Evolutionary conservation across 179 eudicot species (phyloP), one percentile per base, ranked within the genome.

Genomic region (Silene noctiflora): DNA sequence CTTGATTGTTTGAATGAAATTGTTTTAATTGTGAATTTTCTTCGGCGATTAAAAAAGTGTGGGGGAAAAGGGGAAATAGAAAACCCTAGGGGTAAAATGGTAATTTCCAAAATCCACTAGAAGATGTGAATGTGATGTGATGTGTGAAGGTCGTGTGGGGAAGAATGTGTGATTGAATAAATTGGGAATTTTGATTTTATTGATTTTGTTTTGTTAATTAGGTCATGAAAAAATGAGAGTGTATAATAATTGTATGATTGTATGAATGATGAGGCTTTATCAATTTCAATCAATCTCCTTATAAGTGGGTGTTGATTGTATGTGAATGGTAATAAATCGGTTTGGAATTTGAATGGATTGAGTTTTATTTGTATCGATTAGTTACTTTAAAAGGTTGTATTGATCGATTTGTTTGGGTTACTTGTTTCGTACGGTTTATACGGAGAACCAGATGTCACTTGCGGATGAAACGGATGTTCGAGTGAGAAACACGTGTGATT

Each of bases 11-110:
- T 21, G 70, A 58, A 69, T 33, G 56, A 24, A 5, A 29, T 29
- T 63, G 68, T 11, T 35, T 31, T 29, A 51, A 51, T 13, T 51
- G 58, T 12, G 58, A 51, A 51, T 12, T 12, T 55, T 78, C 53
- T 73, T 79, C 68, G 67, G 81, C 78, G 78, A 74, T 14, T 22
- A 33, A 61, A 69, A 31, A 9, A 20, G 58, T 13, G n/a, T 12
- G 56, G 63, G 27, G 35, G 35, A 19, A 20, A 62, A n/a, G 10
- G 24, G 42, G 14, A 31, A 29, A 6, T 14, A 65, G 25, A 24
- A 62, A 69, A 44, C 72, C 72, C 72, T 69, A 69, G 58, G 72
- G 72, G 72, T 22, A 69, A 21, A 2, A 1, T 69, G 58, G 72
- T 53, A 69, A 69, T 19, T 69, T 24, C n/a, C 9, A 24, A n/a